Base-by-base conservation (phyloP, 352 stramenopile species). In the Plasmopara viticola region DNA sequence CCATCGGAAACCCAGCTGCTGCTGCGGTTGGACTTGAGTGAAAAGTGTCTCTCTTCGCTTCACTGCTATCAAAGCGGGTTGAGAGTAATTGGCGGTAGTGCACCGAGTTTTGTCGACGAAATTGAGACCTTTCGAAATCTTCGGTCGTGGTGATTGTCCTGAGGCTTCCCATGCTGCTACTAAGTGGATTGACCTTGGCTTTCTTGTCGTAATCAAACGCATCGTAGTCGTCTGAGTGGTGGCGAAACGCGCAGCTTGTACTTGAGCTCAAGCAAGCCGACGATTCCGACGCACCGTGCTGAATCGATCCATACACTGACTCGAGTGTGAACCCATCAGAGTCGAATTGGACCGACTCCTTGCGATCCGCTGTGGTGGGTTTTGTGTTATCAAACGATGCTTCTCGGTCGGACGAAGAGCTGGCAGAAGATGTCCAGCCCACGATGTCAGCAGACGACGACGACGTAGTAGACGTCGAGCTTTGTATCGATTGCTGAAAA, bases 291-390 rank as follows among this genome's bases (percentile, higher is more conserved):
- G 20, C 20, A 25, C 3, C 20, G 20, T 25, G 1, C 3, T 25
- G 20, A 3, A 25, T 1, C 20, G 20, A 25, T 25, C 30, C 55
- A 29, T 55, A 62, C 48, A 84, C 68, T 2, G 73, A 61, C 25
- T 68, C 70, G 33, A 79, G 44, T 28, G 73, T 84, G 57, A 81
- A 79, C 20, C 53, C 50, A 37, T 84, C 68, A 44, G 75, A 79
- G 31, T 81, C 66, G 40, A 73, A 74, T 13, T 25, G 14, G 6
- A 40, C 20, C 9, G 34, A 13, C 18, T 60, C 25, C 10, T 13
- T 30, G 25, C 53, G 39, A 15, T 47, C 42, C 20, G 1, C 20
- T 25, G 20, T 25, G 20, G 9, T 51, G 40, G 13, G 15, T 20
- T 9, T 38, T 12, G 20, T 48, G 25, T 2, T 25, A 3, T 25